Percentiles rank a stretch among this genome's conserved stretches.
These are phyloP conservation scores for Areca catechu DNA, from an alignment of 176 grass and related monocot species.

Conservation along the genomic window DNA sequence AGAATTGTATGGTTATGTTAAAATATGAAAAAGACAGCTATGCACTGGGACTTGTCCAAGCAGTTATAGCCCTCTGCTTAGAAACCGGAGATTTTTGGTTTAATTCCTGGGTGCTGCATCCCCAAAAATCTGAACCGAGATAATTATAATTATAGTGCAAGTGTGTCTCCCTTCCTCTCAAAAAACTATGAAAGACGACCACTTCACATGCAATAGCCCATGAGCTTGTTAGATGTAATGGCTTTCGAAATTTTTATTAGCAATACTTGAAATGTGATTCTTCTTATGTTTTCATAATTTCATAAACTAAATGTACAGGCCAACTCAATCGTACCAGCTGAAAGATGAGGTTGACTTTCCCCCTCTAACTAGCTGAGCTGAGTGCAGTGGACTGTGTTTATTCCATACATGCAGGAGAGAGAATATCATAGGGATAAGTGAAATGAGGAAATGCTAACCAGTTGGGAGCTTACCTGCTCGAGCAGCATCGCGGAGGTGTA, in stretches of 20 bases:
- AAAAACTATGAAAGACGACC: too few relatives aligned
- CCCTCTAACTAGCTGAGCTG: constrained; percentile 63
- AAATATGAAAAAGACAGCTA: too few relatives aligned
- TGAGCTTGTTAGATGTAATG: neutral
- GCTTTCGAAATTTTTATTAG: neutral
- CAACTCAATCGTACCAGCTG: constrained; percentile 45
- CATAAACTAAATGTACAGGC: constrained; percentile 31
- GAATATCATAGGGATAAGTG: neutral
- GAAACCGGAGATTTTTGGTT: too few relatives aligned
- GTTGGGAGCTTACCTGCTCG: neutral
- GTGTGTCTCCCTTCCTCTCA: too few relatives aligned
- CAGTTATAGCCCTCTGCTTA: too few relatives aligned
- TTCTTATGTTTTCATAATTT: neutral
- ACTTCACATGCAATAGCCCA: too few relatives aligned
- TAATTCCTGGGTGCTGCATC: too few relatives aligned
- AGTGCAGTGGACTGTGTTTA: neutral
- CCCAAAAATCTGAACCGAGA: too few relatives aligned
- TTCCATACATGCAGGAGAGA: constrained; percentile 6
- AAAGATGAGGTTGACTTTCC: constrained; percentile 86
- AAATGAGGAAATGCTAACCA: neutral
- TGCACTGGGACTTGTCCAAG: too few relatives aligned
- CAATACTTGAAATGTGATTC: neutral
- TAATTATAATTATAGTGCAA: too few relatives aligned
- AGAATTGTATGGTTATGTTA: too few relatives aligned
- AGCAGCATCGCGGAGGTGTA: neutral